Evolutionary conservation across 495 filamentous ascomycete species (phyloP).

Genomic region (Neurospora sp.): DNA sequence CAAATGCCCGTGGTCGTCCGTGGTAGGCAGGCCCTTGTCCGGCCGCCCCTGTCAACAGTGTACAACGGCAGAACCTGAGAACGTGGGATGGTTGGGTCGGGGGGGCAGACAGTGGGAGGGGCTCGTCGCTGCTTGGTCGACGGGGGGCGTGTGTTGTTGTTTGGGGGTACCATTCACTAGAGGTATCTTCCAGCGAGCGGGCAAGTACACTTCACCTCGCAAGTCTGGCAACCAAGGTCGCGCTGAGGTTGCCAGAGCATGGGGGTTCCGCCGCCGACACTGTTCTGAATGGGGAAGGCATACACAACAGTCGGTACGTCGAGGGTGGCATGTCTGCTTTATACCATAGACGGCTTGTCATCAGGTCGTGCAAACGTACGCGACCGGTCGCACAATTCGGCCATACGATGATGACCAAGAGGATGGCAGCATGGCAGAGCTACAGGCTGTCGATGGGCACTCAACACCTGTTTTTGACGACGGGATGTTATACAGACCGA

Average conservation of each 20-base stretch:
- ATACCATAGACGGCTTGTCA: neutral
- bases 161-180: neutral
- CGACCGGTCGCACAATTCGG: neutral
- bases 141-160: constrained; percentile 11
- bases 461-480: neutral
- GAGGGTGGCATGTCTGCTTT: neutral
- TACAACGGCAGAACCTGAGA: constrained; percentile 20
- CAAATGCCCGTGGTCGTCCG: constrained; percentile 13
- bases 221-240: neutral
- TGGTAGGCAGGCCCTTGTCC: constrained; percentile 5
- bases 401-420: neutral
- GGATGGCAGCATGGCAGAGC: neutral
- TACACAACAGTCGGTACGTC: neutral
- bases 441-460: neutral
- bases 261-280: constrained; percentile 11
- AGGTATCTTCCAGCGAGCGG: neutral
- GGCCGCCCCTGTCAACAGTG: constrained; percentile 9
- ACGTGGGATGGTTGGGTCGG: constrained; percentile 23
- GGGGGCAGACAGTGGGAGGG: constrained; percentile 2
- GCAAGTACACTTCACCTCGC: neutral
- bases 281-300: neutral
- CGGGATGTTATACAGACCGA: neutral
- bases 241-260: neutral
- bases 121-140: constrained; percentile 11
- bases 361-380: neutral